Evolutionary conservation across 148 eudicot genomes (phyloP), one percentile per base, ranked within the genome.

Genomic region (Rhododendron ferrugineum): DNA sequence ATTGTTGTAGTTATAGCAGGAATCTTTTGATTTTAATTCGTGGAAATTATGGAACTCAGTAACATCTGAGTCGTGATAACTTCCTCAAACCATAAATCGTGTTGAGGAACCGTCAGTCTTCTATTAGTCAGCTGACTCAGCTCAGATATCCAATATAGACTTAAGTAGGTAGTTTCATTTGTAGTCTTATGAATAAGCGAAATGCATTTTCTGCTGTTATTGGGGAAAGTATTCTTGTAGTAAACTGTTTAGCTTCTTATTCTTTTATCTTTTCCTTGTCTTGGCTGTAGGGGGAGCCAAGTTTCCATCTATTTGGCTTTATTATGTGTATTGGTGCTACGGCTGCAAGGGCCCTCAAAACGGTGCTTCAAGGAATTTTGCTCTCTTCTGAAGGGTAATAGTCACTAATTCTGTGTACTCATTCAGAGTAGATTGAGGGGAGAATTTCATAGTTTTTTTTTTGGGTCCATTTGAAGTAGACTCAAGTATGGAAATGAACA

Each of bases 371-470:
- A 66, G 91, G 92, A 49, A 88, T 91, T 83, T 85, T 91, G 86
- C 92, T 91, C 83, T 91, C 92, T 86, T 89, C 91, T 30, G 92
- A 91, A 82, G 92, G 91, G 92, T 90, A 87, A 87, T 60, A 68
- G 40, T 40, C 70, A 34, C n/a, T 56, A 11, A 22, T 64, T 36
- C 3, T 52, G 42, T 50, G n/a, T 18, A 26, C 34, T 30, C 64
- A 15, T 50, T 15, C 60, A 79, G 49, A 15, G 13, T 32, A 79
- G 36, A 50, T 30, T 50, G 37, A 49, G 82, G 32, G 15, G 32
- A 47, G 36, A 10, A 4, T 10, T 20, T 22, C 13, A 0, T 11
- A 0, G 14, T 0, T 15, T 46, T 73, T 42, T 50, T 20, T 32
- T 72, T n/a, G n/a, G 36, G n/a, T 58, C 64, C 73, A 73, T 47